Evolutionary conservation across 805 yeast genomes (phyloP).

Genomic region (Candida loeiensis): DNA sequence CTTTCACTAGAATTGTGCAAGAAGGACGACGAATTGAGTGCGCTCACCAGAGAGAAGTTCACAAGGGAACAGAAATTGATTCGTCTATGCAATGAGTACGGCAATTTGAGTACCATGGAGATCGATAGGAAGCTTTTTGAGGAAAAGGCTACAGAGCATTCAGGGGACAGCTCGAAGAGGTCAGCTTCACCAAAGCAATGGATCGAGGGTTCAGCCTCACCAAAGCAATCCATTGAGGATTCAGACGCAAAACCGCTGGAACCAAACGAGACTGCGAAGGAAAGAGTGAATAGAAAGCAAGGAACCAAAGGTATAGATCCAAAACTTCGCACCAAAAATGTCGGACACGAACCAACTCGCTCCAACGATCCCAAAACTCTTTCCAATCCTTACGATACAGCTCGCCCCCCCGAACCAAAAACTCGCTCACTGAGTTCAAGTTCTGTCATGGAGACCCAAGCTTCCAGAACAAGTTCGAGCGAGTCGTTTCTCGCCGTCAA

Average conservation of each 20-base stretch:
- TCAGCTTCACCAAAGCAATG: no score
- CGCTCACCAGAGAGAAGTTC: constrained; percentile 32
- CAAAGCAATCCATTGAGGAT: no score
- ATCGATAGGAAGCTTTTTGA: constrained; percentile 28
- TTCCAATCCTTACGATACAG: no score
- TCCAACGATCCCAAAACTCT: no score
- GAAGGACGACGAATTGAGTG: constrained; percentile 44
- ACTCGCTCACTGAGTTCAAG: not conserved
- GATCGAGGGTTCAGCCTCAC: no score
- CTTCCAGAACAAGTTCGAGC: not conserved
- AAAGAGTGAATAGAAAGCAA: not conserved
- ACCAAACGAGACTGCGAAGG: no score
- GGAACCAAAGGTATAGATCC: no score
- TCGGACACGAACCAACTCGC: no score
- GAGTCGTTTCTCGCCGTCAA: not conserved
- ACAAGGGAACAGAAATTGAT: constrained; percentile 31
- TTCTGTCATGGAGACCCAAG: not conserved
- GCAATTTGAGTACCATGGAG: constrained; percentile 32
- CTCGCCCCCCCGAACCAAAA: not conserved
- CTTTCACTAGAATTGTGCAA: constrained; percentile 46
- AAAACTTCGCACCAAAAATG: no score
- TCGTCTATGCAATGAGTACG: constrained; percentile 33
- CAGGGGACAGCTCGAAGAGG: not conserved
- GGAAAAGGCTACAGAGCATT: constrained; percentile 5
- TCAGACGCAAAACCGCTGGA: no score